Percentiles rank a stretch among this genome's conserved stretches.
phyloP scores from a whole-genome alignment of 2,329 filamentous ascomycete genomes.

The Amauroascus niger region DNA sequence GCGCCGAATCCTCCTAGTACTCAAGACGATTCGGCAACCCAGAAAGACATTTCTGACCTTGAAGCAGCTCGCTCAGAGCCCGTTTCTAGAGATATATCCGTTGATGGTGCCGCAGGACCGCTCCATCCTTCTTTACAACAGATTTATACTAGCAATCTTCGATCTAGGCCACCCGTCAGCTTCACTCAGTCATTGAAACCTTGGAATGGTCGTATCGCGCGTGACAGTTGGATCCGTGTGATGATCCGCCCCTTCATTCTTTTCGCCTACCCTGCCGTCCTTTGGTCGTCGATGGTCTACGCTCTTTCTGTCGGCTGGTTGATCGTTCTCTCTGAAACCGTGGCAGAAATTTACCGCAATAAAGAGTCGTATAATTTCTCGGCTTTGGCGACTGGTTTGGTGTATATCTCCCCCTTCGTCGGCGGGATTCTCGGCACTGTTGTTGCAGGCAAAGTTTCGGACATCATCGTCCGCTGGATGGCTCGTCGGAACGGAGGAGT shows the following conservation, averaged over 20 bases:
- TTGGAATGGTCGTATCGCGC: constrained; percentile 66
- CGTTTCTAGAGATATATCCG: constrained; percentile 27
- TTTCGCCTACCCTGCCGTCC: constrained; percentile 74
- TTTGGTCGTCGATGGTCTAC: constrained; percentile 82
- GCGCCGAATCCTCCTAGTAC: constrained; percentile 7
- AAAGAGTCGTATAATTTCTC: constrained; percentile 66
- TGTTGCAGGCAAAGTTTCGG: constrained; percentile 78
- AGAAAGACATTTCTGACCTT: constrained; percentile 19
- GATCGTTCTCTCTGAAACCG: constrained; percentile 83
- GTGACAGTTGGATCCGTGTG: constrained; percentile 71
- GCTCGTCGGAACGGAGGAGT: constrained; percentile 78
- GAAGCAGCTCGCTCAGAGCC: constrained; percentile 22
- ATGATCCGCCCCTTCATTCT: constrained; percentile 73
- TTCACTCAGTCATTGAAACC: constrained; percentile 65
- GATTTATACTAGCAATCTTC: constrained; percentile 61
- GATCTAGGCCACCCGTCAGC: constrained; percentile 56
- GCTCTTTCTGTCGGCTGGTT: constrained; percentile 86
- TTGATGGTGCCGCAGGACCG: constrained; percentile 21
- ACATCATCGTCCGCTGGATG: constrained; percentile 74
- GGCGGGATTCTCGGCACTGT: constrained; percentile 84
- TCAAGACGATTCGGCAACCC: constrained; percentile 1
- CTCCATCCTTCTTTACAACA: constrained; percentile 25
- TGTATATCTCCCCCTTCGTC: constrained; percentile 84
- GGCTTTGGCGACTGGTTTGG: constrained; percentile 67
- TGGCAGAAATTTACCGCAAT: constrained; percentile 68